Conservation (phyloP, 1,284 basidiomycete species). For the Termitomyces sp. region DNA sequence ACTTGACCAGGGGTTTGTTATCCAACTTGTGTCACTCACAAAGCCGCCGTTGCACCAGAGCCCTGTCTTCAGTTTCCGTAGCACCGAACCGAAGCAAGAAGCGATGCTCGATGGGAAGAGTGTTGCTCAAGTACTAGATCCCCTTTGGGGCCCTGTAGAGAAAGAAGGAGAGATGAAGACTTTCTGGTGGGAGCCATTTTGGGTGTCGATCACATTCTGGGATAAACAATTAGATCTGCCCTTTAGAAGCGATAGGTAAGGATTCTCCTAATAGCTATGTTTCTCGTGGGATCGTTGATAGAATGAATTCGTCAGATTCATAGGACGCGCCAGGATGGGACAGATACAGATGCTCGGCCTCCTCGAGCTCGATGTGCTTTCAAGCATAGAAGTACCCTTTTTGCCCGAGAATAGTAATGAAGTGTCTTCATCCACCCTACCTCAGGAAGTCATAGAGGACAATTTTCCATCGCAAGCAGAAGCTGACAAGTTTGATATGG, state of each 20-base stretch:
- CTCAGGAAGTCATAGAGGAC: slow-evolving; percentile 22
- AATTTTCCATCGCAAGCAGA: slow-evolving; percentile 42
- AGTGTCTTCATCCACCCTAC: slow-evolving; percentile 16
- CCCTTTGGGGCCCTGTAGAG: slow-evolving; percentile 69
- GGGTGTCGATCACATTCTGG: slow-evolving; percentile 79
- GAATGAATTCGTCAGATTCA: slow-evolving; percentile 50
- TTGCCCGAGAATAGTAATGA: slow-evolving; percentile 43
- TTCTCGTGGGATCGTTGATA: not conserved
- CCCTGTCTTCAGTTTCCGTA: slow-evolving; percentile 81
- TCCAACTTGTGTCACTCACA: slow-evolving; percentile 87
- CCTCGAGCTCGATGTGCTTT: slow-evolving; percentile 82
- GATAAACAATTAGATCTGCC: slow-evolving; percentile 83
- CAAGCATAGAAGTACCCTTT: slow-evolving; percentile 81
- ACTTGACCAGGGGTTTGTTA: slow-evolving; percentile 88
- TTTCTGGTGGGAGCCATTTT: slow-evolving; percentile 86
- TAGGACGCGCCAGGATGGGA: slow-evolving; percentile 89
- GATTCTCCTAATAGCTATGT: slow-evolving; percentile 11
- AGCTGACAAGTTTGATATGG: slow-evolving; percentile 67
- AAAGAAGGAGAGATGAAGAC: slow-evolving; percentile 49
- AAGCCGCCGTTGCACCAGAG: slow-evolving; percentile 93
- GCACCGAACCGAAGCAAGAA: slow-evolving; percentile 42
- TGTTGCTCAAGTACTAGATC: slow-evolving; percentile 56
- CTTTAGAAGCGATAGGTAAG: slow-evolving; percentile 78
- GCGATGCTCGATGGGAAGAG: slow-evolving; percentile 34
- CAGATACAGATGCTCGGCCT: slow-evolving; percentile 92